Evolutionary conservation across 768 basidiomycete species (phyloP).

Genomic region (Kwoniella mangroviensis): DNA sequence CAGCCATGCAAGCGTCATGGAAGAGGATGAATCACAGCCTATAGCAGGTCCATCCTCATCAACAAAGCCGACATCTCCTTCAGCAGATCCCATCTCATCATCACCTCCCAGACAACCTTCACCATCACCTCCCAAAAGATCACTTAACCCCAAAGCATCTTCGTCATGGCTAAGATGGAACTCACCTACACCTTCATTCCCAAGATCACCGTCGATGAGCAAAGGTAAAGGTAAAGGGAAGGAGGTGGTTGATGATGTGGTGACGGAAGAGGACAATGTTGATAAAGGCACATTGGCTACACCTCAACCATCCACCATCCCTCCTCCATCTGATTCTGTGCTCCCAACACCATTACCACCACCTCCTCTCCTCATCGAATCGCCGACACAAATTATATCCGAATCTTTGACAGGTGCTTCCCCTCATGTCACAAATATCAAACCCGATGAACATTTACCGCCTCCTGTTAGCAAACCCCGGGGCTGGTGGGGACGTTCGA

Average conservation of each 20-base stretch:
- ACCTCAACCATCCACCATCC: neutral
- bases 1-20: slow-evolving; percentile 23
- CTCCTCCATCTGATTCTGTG: neutral
- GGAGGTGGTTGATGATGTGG: neutral
- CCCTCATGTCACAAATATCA: neutral
- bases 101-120: neutral
- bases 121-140: slow-evolving; percentile 5
- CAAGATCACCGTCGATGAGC: slow-evolving; percentile 23
- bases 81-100: neutral
- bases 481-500: slow-evolving; percentile 12
- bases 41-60: slow-evolving; percentile 31
- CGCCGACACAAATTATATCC: neutral
- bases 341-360: neutral
- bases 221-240: slow-evolving; percentile 38
- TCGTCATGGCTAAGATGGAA: slow-evolving; percentile 51
- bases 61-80: neutral
- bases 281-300: neutral
- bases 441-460: neutral
- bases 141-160: slow-evolving; percentile 46
- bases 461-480: slow-evolving; percentile 1
- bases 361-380: neutral
- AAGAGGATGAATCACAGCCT: slow-evolving; percentile 29
- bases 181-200: slow-evolving; percentile 38
- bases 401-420: neutral
- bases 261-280: neutral